Evolutionary conservation across 805 yeast species (phyloP), one percentile per base, ranked within the genome.

Genomic region (Candida argentea): DNA sequence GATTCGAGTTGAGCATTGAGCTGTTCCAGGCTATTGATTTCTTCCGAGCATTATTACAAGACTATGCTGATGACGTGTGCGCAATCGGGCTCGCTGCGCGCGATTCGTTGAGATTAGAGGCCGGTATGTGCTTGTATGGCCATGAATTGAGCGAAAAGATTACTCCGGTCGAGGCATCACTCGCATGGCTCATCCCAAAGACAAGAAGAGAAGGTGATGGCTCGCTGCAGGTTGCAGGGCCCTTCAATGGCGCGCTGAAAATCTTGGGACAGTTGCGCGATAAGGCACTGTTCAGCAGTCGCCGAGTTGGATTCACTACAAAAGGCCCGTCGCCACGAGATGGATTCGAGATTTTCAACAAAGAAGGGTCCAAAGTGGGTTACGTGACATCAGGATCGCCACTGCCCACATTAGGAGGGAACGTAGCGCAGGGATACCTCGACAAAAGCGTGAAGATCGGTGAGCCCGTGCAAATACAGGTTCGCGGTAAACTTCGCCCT

Each of bases 71-170:
- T 3, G 50, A 60, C 8, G 83, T 85, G 26, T 73, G 72, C 50
- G 94, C 95, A 21, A 83, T 86, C 42, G 98, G 98, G 4, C 71
- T 91, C 28, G 98, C 97, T n/a, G 97, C 98, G 2, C 76, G 98
- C 55, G 98, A 91, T 53, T 83, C 96, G 7, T 65, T 91, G 40
- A 73, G 98, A 47, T 61, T 91, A 29, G 98, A 91, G 61, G 98
- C 98, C 4, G 98, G 98, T 18, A 83, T 91, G 95, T 91, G 98
- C 56, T 66, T 91, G 31, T 91, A 91, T 46, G 98, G 98, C 2
- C 81, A 86, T 50, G 98, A 91, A 55, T 66, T 91, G 44, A 71
- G 69, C 36, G 94, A 85, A 42, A 52, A 58, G 8, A 74, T 71
- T 17, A 79, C 95, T 2, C 98, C 98, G 7, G 73, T 89, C 4